Percentiles rank a stretch among this genome's conserved stretches.
Conservation (phyloP, 768 basidiomycete genomes). For the Tylopilus sp. region DNA sequence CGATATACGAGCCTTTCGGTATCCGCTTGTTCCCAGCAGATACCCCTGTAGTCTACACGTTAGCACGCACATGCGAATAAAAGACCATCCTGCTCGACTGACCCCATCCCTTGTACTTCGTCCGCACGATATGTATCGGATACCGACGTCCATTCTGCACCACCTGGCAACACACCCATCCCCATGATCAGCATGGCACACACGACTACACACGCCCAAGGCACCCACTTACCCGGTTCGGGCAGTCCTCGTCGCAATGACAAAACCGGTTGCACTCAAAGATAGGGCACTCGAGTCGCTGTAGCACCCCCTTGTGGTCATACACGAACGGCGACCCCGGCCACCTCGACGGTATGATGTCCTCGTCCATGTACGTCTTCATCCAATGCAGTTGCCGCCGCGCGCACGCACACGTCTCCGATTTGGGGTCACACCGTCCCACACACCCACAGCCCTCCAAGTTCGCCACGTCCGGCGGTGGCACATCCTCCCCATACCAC, state of each 20-base stretch:
- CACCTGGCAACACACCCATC: slow-evolving; percentile 45
- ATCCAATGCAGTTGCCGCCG: slow-evolving; percentile 46
- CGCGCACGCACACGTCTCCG: slow-evolving; percentile 69
- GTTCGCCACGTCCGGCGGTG: slow-evolving; percentile 54
- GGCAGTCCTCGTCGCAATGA: slow-evolving; percentile 75
- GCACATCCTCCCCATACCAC: slow-evolving; percentile 69
- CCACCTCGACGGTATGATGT: slow-evolving; percentile 29
- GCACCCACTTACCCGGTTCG: slow-evolving; percentile 59
- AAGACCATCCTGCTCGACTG: no score
- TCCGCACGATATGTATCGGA: slow-evolving; percentile 64
- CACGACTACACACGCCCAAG: not conserved
- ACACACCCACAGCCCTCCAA: slow-evolving; percentile 71
- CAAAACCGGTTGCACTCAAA: slow-evolving; percentile 88
- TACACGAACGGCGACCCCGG: slow-evolving; percentile 62
- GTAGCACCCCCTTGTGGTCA: slow-evolving; percentile 55
- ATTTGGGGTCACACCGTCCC: slow-evolving; percentile 72
- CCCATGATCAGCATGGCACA: no score
- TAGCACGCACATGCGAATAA: not conserved
- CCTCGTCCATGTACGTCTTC: slow-evolving; percentile 16
- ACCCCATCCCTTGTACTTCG: slow-evolving; percentile 85
- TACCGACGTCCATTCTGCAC: slow-evolving; percentile 76
- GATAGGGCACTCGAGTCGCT: slow-evolving; percentile 53
- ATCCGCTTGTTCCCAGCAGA: slow-evolving; percentile 67
- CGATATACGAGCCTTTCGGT: slow-evolving; percentile 65
- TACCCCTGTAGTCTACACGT: slow-evolving; percentile 52